Base-by-base conservation (phyloP, 1,139 yeast species). In the Suhomyces taliae region DNA sequence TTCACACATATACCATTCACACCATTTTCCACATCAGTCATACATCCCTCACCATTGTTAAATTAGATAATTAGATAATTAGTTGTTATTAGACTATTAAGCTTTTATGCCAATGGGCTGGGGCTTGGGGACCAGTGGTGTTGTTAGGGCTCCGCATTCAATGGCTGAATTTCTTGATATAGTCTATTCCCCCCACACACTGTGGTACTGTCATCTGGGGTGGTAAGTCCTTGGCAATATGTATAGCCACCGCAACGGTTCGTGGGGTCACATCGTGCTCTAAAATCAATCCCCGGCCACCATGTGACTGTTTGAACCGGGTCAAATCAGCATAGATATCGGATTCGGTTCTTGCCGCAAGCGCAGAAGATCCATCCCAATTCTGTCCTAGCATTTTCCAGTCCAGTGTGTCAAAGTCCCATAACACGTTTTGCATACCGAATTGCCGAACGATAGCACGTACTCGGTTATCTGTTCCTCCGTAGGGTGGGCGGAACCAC, bases 401-500 rank as follows among this genome's bases (percentile, higher is more conserved):
- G 65, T 93, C 98, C 67, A 85, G 85, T 0, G 97, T 83, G 64
- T 91, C 98, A 57, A 81, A 82, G 62, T 90, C 95, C 99, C 98
- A 91, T 40, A 93, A 69, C 26, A 87, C 97, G 11, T 87, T 82
- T 59, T 85, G 91, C 76, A 91, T 78, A 0, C 97, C 97, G 66
- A 91, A 88, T 65, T 87, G 89, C 45, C 95, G 72, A 12, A 90
- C 78, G 46, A 91, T 88, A 1, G 85, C 72, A 47, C 98, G 71
- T 1, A 91, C 86, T 45, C 98, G 72, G 62, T 90, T 85, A 67
- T 91, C 99, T 40, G 88, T 76, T 0, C 96, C 97, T 0, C 98
- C 98, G 64, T 89, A 91, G 0, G 99, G 99, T 0, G 99, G 99
- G 52, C 99, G 76, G 65, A 88, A 91, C 87, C 93, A 93, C 59